Base-by-base conservation (phyloP, 2,329 filamentous ascomycete genomes). In the Cordyceps tenuipes region DNA sequence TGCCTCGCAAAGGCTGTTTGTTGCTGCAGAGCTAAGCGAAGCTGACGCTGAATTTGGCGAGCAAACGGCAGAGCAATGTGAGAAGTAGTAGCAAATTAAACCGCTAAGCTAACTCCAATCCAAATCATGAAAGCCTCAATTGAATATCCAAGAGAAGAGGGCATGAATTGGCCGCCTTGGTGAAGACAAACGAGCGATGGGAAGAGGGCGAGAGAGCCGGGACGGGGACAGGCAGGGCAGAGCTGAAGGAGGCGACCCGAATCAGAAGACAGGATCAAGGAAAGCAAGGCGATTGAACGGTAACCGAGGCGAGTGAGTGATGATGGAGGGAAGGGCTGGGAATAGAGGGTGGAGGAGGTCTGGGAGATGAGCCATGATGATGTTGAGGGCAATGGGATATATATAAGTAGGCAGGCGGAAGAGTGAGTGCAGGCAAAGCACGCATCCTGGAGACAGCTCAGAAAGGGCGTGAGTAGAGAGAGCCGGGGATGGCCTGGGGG, bases 351-450 rank as follows among this genome's bases (percentile, higher is more conserved):
- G 26, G 4, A 50, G n/a, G 41, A 26, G 44, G 39, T 31, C 19
- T 29, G 48, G 23, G 9, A 19, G 57, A 29, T 34, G 13, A 34
- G 39, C 39, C 39, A 44, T 46, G 29, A 19, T 26, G 57, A 19
- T n/a, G 57, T 59, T 29, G 57, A 59, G 57, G 57, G 47, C 57
- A 59, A 43, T 15, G 48, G 49, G 48, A 59, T 59, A 59, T 59
- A 59, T 59, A 23, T 2, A 23, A 23, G 23, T 23, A 23, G 23
- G 23, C 23, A 59, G 36, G n/a, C 43, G 21, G 43, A n/a, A 19
- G n/a, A n/a, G n/a, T 21, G 41, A 15, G 6, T 12, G 15, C 6
- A n/a, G 41, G 6, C 15, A n/a, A 21, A 3, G 43, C 8, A 19
- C 17, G 23, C 23, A 23, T 23, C 3, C 23, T 23, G 23, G 23